phyloP scores from a whole-genome alignment of 345 rosid genomes.

The Triadica sebifera region DNA sequence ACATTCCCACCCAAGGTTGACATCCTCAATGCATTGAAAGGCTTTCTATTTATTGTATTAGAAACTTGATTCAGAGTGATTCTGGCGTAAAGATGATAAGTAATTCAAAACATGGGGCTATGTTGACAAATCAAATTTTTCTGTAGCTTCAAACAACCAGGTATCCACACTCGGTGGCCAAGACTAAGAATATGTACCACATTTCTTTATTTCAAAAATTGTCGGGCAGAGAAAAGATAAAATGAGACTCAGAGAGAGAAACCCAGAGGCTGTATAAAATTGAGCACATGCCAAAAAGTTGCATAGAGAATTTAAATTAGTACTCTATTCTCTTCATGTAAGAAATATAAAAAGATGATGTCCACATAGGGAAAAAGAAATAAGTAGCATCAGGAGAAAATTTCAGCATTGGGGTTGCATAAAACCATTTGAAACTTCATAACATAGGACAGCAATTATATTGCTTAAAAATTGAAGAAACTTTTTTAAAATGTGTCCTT shows the following conservation, averaged over 20 bases:
- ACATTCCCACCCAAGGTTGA: background rate
- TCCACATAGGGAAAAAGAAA: background rate
- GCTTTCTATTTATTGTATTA: background rate
- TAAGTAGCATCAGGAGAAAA: constrained; percentile 4
- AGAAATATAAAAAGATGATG: constrained; percentile 4
- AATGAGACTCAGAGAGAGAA: background rate
- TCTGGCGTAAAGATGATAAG: background rate
- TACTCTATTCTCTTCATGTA: constrained; percentile 7
- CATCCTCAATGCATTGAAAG: background rate
- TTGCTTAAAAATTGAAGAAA: constrained; percentile 12
- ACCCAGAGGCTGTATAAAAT: background rate
- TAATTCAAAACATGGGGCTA: background rate
- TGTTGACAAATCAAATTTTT: background rate
- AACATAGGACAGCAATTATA: too few relatives aligned
- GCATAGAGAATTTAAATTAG: background rate
- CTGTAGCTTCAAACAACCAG: background rate
- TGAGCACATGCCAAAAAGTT: constrained; percentile 10
- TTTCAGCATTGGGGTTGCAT: constrained; percentile 18
- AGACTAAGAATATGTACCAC: too few relatives aligned
- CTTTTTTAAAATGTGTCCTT: constrained; percentile 11
- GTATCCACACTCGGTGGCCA: too few relatives aligned
- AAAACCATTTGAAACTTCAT: constrained; percentile 17
- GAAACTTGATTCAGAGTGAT: background rate
- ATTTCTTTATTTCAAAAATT: background rate
- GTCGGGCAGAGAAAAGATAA: background rate